These are phyloP conservation scores for Acorus calamus DNA, from an alignment of 106 monocot species.

Conservation along the genomic window DNA sequence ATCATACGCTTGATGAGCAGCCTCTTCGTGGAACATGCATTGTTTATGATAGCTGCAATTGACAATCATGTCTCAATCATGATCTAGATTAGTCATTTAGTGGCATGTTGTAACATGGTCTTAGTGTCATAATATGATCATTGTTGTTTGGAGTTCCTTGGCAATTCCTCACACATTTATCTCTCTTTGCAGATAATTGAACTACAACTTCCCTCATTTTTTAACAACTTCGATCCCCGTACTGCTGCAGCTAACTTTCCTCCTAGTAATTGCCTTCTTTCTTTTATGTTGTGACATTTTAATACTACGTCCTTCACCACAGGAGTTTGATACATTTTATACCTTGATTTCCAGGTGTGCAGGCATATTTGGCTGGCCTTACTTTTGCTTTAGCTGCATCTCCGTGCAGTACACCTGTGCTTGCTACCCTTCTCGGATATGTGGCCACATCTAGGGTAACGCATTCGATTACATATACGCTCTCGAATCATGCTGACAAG, in stretches of 20 bases:
- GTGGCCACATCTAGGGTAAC: slow-evolving; percentile 85
- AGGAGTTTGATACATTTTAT: neutral
- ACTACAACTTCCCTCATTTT: slow-evolving; percentile 88
- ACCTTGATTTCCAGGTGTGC: slow-evolving; percentile 53
- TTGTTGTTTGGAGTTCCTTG: too few species aligned
- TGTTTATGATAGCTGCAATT: too few species aligned
- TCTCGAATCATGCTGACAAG: too few species aligned
- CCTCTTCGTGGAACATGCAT: neutral
- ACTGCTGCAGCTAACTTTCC: slow-evolving; percentile 85
- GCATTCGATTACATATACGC: too few species aligned
- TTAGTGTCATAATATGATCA: too few species aligned
- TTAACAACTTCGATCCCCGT: slow-evolving; percentile 83
- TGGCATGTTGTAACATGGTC: too few species aligned
- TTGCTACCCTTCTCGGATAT: slow-evolving; percentile 89
- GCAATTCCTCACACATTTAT: neutral
- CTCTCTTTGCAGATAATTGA: slow-evolving; percentile 55
- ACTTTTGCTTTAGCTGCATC: slow-evolving; percentile 97
- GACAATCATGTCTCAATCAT: too few species aligned
- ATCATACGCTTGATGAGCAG: neutral
- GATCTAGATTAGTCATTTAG: too few species aligned
- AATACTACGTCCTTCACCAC: neutral
- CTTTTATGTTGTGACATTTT: neutral
- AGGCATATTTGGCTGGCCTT: slow-evolving; percentile 95
- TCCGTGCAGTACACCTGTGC: slow-evolving; percentile 97
- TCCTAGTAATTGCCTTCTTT: slow-evolving; percentile 39